Evolutionary conservation across 2,329 filamentous ascomycete genomes (phyloP).

Genomic region (Fusarium torulosum): DNA sequence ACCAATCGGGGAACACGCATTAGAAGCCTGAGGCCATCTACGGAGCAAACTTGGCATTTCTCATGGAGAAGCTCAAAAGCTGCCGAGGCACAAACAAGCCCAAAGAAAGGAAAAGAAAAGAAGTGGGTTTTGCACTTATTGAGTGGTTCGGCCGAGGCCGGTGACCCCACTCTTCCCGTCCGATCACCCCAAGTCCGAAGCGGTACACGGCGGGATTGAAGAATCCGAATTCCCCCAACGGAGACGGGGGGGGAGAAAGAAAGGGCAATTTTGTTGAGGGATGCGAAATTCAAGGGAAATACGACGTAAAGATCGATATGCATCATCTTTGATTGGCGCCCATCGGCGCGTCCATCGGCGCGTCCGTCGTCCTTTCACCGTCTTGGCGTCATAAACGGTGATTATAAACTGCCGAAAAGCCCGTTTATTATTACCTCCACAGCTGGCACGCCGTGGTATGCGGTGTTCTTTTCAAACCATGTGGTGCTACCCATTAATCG

Average conservation of each 20-base stretch:
- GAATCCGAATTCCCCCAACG: slow-evolving; percentile 8
- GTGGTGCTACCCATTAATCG: not conserved
- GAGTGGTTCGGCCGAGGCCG: slow-evolving; percentile 5
- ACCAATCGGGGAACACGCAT: slow-evolving; percentile 8
- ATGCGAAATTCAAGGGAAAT: not conserved
- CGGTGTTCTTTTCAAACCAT: not conserved
- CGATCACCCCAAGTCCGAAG: slow-evolving; percentile 8
- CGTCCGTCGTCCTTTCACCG: not conserved
- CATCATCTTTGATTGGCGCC: slow-evolving; percentile 3
- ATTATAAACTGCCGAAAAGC: slow-evolving; percentile 6
- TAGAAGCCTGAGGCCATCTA: slow-evolving; percentile 1
- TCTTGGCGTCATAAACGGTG: slow-evolving; percentile 12
- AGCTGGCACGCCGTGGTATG: no score
- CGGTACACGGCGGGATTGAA: slow-evolving; percentile 12
- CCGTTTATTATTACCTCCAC: not conserved
- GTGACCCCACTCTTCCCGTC: slow-evolving; percentile 1
- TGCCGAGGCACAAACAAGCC: not conserved
- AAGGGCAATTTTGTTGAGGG: not conserved
- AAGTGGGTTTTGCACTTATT: not conserved
- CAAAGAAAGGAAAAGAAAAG: not conserved
- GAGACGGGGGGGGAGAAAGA: not conserved
- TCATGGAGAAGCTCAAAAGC: not conserved
- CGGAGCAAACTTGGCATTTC: not conserved
- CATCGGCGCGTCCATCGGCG: not conserved
- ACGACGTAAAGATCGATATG: not conserved